These are phyloP conservation scores for Talaromyces sp. DNA, from an alignment of 2,329 filamentous ascomycete genomes.

Conservation along the genomic window DNA sequence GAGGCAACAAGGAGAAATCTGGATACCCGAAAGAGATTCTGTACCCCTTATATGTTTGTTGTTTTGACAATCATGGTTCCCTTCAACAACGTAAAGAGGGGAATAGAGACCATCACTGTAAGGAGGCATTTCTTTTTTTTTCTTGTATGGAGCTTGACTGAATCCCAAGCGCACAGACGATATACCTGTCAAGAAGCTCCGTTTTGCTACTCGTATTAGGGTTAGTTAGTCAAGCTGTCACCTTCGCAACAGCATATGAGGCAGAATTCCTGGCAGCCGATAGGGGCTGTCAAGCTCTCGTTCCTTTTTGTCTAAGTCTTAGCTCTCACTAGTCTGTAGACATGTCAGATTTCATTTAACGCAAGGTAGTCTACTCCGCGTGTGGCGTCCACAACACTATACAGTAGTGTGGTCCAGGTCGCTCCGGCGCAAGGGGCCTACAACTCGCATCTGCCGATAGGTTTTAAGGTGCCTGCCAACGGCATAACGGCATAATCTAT, in stretches of 20 bases:
- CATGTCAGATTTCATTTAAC: not conserved
- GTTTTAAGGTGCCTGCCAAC: not conserved
- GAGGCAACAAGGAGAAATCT: not conserved
- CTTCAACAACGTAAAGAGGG: not conserved
- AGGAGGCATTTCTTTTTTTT: conserved; percentile 8
- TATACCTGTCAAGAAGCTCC: not conserved
- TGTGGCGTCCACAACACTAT: not conserved
- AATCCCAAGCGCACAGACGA: not conserved
- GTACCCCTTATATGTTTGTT: not conserved
- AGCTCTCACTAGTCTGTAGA: not conserved
- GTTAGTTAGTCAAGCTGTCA: conserved; percentile 1
- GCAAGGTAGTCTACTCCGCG: not conserved
- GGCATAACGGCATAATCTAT: not conserved
- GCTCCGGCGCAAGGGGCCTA: conserved; percentile 7
- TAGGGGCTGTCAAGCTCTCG: not conserved
- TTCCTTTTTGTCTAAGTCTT: not conserved
- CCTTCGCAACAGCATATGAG: not conserved
- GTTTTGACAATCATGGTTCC: too few species aligned
- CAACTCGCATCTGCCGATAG: not conserved
- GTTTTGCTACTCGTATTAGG: not conserved
- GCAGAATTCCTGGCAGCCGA: not conserved
- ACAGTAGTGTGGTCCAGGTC: not conserved
- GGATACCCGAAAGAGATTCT: not conserved
- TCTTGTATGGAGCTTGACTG: not conserved
- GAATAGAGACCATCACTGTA: not conserved